Percentiles rank a stretch among this genome's conserved stretches.
Evolutionary conservation across 768 basidiomycete genomes (phyloP).

Genomic region (Tricholoma matsutake): DNA sequence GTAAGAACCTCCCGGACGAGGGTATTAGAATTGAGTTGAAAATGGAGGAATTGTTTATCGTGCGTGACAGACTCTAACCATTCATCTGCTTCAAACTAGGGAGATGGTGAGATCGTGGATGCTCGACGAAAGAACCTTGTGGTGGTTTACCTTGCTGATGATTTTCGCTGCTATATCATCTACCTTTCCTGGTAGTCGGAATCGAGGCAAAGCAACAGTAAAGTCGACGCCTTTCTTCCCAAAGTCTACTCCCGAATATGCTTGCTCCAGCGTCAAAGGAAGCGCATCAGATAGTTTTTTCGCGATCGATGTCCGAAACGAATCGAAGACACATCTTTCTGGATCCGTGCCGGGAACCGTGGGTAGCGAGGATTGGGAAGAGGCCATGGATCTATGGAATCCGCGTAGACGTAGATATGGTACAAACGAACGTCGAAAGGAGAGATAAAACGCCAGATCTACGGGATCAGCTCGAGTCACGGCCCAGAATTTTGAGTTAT

Average conservation of each 20-base stretch:
- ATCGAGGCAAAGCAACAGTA: constrained; percentile 85
- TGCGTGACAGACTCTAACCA: constrained; percentile 68
- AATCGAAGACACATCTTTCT: constrained; percentile 63
- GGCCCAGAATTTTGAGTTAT: too few relatives aligned
- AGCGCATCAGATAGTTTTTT: constrained; percentile 64
- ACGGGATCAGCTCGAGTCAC: constrained; percentile 17
- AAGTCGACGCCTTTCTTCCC: constrained; percentile 93
- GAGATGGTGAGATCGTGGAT: background rate
- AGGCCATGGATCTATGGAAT: constrained; percentile 21
- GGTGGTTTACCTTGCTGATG: constrained; percentile 59
- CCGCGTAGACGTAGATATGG: constrained; percentile 7
- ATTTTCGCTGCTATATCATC: constrained; percentile 77
- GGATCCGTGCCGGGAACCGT: constrained; percentile 52
- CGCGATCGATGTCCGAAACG: constrained; percentile 81
- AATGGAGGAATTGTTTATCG: constrained; percentile 82
- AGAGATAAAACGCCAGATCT: constrained; percentile 22
- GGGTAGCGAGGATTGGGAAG: constrained; percentile 29
- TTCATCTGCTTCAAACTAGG: constrained; percentile 81
- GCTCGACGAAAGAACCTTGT: background rate
- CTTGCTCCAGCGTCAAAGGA: constrained; percentile 71
- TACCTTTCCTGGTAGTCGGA: constrained; percentile 79
- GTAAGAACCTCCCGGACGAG: constrained; percentile 65
- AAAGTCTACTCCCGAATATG: constrained; percentile 81
- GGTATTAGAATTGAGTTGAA: constrained; percentile 62
- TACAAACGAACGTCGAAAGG: constrained; percentile 13